Conservation (phyloP, 306 rosid genomes). For the Cicer judaicum region DNA sequence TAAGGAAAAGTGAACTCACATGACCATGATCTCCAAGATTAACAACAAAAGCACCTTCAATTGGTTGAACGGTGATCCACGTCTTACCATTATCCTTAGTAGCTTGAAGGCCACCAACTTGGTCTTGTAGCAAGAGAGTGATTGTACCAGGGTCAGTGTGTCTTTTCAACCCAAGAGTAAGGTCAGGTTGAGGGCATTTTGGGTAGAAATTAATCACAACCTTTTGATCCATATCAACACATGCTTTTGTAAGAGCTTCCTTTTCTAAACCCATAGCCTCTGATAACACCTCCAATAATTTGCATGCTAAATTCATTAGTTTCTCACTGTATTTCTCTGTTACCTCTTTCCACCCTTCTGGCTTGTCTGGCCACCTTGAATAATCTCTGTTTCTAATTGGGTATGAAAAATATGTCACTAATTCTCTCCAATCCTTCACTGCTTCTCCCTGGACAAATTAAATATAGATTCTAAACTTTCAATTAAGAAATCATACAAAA, state of each 20-base stretch:
- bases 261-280: constrained; percentile 90
- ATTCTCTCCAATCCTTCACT: constrained; percentile 83
- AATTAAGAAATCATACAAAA: too few species aligned
- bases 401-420: constrained; percentile 74
- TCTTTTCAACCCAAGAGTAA: constrained; percentile 82
- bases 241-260: constrained; percentile 69
- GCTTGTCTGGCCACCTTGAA: constrained; percentile 83
- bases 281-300: constrained; percentile 70
- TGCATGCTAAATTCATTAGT: constrained; percentile 70
- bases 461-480: too few species aligned
- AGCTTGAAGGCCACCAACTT: constrained; percentile 90
- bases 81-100: constrained; percentile 72
- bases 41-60: constrained; percentile 82
- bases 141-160: constrained; percentile 93
- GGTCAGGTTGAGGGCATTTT: constrained; percentile 85
- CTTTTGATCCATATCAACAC: constrained; percentile 89
- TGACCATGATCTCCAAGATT: constrained; percentile 96
- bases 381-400: constrained; percentile 67
- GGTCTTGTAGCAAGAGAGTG: constrained; percentile 81
- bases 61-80: constrained; percentile 88
- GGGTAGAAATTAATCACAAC: constrained; percentile 81
- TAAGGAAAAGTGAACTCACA: constrained; percentile 39
- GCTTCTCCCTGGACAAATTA: constrained; percentile 63
- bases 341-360: constrained; percentile 65
- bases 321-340: constrained; percentile 77